phyloP scores from a whole-genome alignment of 148 eudicot species.

The Rhododendron mucronatum region DNA sequence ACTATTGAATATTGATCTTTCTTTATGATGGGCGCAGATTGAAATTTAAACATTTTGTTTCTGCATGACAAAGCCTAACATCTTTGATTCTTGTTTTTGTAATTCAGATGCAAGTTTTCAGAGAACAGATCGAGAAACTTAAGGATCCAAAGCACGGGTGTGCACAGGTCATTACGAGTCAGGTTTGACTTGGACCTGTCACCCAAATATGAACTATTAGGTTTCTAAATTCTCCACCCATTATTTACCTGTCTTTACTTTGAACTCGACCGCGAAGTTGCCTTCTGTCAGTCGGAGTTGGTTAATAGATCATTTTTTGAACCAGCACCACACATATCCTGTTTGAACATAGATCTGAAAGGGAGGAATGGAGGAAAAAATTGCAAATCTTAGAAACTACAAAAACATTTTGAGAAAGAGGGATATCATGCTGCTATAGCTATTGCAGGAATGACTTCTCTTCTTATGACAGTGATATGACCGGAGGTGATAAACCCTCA shows the following conservation, averaged over 20 bases:
- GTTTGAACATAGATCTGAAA: no score
- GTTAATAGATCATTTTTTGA: no score
- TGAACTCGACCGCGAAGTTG: no score
- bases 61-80: background rate
- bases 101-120: constrained; percentile 56
- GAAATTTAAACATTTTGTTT: background rate
- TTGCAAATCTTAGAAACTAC: no score
- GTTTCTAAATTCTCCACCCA: background rate
- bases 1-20: background rate
- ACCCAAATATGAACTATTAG: background rate
- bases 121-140: constrained; percentile 46
- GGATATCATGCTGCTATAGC: no score
- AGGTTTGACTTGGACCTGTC: background rate
- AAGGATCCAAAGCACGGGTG: constrained; percentile 23
- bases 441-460: no score
- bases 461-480: no score
- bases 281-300: no score
- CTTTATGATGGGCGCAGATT: background rate
- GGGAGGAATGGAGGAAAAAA: no score
- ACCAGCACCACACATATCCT: no score
- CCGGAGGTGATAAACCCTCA: no score
- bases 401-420: no score
- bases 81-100: background rate
- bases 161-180: background rate
- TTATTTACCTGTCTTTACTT: background rate